Conservation (phyloP, 129 eudicot species). For the Mikania micrantha region DNA sequence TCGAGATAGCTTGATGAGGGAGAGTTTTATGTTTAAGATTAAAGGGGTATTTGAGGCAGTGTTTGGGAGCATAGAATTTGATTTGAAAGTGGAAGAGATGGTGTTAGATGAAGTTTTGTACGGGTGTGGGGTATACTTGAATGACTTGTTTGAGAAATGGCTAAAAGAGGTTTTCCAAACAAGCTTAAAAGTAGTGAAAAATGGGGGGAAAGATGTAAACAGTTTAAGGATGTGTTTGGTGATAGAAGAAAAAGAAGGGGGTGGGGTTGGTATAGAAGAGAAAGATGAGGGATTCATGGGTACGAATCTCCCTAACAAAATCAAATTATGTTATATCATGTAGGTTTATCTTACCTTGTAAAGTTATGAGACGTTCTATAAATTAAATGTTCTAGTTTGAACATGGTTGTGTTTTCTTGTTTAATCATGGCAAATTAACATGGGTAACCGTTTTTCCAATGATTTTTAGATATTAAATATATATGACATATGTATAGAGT, state of each 20-base stretch:
- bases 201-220: constrained; percentile 37
- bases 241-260: constrained; percentile 36
- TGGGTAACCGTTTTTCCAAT: too few relatives aligned
- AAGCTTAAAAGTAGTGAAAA: constrained; percentile 39
- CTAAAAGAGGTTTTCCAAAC: constrained; percentile 75
- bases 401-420: constrained; percentile 6
- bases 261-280: constrained; percentile 43
- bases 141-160: constrained; percentile 71
- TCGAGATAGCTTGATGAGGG: constrained; percentile 36
- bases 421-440: too few relatives aligned
- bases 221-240: constrained; percentile 58
- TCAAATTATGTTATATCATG: constrained; percentile 49
- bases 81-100: constrained; percentile 39
- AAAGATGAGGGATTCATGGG: constrained; percentile 63
- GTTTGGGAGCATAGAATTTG: constrained; percentile 30
- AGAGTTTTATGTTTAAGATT: constrained; percentile 48
- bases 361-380: constrained; percentile 29
- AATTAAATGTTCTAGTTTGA: constrained; percentile 28
- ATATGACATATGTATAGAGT: too few relatives aligned
- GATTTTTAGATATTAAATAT: too few relatives aligned
- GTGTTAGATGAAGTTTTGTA: constrained; percentile 51
- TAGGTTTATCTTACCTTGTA: constrained; percentile 30
- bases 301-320: constrained; percentile 67
- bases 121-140: constrained; percentile 51
- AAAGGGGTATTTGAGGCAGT: constrained; percentile 40